These are phyloP conservation scores for Stachybotrys elegans DNA, from an alignment of 2,329 filamentous ascomycete genomes.

Conservation along the genomic window DNA sequence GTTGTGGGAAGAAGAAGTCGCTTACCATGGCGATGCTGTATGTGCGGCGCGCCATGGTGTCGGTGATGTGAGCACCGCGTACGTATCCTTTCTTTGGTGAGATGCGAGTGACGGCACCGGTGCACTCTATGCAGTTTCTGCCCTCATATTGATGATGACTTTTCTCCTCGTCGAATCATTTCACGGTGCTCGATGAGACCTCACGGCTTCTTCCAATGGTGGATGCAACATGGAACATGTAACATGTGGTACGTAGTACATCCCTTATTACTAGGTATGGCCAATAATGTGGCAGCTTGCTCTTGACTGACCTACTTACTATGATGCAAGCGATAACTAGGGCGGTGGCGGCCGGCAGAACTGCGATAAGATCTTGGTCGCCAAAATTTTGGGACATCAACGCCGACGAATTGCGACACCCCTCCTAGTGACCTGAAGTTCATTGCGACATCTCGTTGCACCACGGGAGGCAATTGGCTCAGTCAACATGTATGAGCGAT, in stretches of 20 bases:
- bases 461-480: slow-evolving; percentile 12
- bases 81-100: too few species aligned
- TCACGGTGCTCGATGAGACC: too few species aligned
- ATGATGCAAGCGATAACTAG: slow-evolving; percentile 20
- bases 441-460: slow-evolving; percentile 6
- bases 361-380: slow-evolving; percentile 24
- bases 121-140: too few species aligned
- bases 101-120: too few species aligned
- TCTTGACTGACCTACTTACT: slow-evolving; percentile 7
- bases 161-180: too few species aligned
- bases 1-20: slow-evolving; percentile 99
- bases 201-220: too few species aligned
- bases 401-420: neutral
- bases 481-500: slow-evolving; percentile 36
- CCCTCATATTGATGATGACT: too few species aligned
- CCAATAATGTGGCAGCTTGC: slow-evolving; percentile 13
- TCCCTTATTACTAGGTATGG: too few species aligned
- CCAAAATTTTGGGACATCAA: slow-evolving; percentile 29
- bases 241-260: too few species aligned
- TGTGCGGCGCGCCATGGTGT: slow-evolving; percentile 47
- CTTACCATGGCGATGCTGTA: slow-evolving; percentile 87
- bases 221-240: too few species aligned
- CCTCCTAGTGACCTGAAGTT: slow-evolving; percentile 5
- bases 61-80: slow-evolving; percentile 8
- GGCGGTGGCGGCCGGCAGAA: slow-evolving; percentile 34